phyloP scores from a whole-genome alignment of 2,329 filamentous ascomycete species.

The Penicillium sp. region DNA sequence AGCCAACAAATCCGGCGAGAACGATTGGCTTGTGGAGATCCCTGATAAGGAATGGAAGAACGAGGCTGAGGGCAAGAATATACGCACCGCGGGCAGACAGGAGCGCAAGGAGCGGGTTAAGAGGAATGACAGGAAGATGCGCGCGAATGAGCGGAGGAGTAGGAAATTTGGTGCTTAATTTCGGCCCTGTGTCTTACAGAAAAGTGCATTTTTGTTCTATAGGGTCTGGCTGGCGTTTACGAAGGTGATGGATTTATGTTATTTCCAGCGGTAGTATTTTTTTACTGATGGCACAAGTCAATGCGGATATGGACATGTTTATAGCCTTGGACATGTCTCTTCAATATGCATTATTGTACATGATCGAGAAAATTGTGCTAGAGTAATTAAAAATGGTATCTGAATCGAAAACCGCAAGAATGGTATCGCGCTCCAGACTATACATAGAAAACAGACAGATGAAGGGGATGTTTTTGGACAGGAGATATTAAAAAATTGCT shows the following conservation, averaged over 20 bases:
- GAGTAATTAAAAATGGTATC: neutral
- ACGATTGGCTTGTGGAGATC: constrained; percentile 89
- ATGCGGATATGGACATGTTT: neutral
- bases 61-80: constrained; percentile 62
- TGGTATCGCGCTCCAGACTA: neutral
- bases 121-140: constrained; percentile 62
- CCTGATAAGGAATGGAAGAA: constrained; percentile 71
- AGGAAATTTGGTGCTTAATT: constrained; percentile 26
- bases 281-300: neutral
- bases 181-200: neutral
- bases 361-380: neutral
- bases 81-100: constrained; percentile 62
- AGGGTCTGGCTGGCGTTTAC: constrained; percentile 8
- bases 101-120: constrained; percentile 66
- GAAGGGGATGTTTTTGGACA: constrained; percentile 3
- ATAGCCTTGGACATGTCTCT: neutral
- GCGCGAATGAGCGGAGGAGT: constrained; percentile 59
- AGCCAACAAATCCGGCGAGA: constrained; percentile 77
- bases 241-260: neutral
- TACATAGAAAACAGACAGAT: neutral
- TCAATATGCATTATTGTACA: constrained; percentile 1
- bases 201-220: constrained; percentile 13
- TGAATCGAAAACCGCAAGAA: neutral
- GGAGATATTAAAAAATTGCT: constrained; percentile 2
- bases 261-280: neutral